phyloP scores from a whole-genome alignment of 441 rosid species.

The Aleurites moluccanus region DNA sequence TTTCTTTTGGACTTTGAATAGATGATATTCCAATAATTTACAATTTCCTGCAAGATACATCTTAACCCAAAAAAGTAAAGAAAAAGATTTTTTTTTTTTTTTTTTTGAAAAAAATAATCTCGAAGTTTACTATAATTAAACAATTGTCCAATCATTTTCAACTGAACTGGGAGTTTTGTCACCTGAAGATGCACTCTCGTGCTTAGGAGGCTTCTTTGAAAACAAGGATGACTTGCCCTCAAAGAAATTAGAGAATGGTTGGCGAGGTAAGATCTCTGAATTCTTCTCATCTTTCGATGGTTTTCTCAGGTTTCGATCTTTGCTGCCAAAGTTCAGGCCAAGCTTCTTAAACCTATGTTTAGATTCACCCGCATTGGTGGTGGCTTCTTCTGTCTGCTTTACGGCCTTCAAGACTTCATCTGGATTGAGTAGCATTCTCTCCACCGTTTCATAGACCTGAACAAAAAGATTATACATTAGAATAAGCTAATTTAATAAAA shows the following conservation, averaged over 20 bases:
- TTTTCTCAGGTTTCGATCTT: slow-evolving; percentile 42
- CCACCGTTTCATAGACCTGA: slow-evolving; percentile 72
- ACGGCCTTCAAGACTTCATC: slow-evolving; percentile 57
- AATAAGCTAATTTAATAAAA: background rate
- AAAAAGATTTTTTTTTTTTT: background rate
- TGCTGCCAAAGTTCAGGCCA: slow-evolving; percentile 50
- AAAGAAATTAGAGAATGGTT: slow-evolving; percentile 57
- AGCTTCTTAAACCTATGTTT: slow-evolving; percentile 48
- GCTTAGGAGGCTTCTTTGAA: slow-evolving; percentile 55
- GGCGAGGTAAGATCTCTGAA: slow-evolving; percentile 40
- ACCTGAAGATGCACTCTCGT: slow-evolving; percentile 28
- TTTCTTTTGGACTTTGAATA: background rate
- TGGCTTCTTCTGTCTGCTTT: slow-evolving; percentile 41
- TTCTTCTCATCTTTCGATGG: slow-evolving; percentile 37
- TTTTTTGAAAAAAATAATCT: background rate
- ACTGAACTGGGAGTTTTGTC: slow-evolving; percentile 22
- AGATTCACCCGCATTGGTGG: slow-evolving; percentile 32
- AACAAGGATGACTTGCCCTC: slow-evolving; percentile 67
- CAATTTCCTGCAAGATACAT: slow-evolving; percentile 40
- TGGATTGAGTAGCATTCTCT: slow-evolving; percentile 54
- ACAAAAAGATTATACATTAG: background rate
- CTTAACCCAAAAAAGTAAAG: background rate
- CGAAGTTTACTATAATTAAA: slow-evolving; percentile 23
- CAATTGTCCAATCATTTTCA: slow-evolving; percentile 50
- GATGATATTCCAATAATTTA: slow-evolving; percentile 36